Evolutionary conservation across 768 basidiomycete genomes (phyloP).

Genomic region (Pleurotus citrinopileatus): DNA sequence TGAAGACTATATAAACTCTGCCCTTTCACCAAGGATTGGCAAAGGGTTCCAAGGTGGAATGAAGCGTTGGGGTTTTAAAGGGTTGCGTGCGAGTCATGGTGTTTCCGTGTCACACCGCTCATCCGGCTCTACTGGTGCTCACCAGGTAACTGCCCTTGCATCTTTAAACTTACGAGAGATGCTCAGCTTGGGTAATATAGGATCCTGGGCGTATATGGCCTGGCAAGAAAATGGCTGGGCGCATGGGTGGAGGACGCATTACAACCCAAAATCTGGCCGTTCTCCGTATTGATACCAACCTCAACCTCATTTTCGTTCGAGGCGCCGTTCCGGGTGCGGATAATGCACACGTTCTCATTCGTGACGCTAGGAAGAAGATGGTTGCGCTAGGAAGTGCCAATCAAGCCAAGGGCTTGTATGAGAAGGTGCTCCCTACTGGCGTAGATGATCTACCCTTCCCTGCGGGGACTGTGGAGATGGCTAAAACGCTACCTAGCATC

Average conservation of each 20-base stretch:
- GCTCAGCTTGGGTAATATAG: conserved; percentile 49
- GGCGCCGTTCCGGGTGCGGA: conserved; percentile 92
- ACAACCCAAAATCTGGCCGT: conserved; percentile 90
- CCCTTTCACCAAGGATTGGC: conserved; percentile 64
- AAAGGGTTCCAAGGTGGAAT: conserved; percentile 97
- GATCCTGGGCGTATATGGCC: conserved; percentile 96
- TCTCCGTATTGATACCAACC: conserved; percentile 78
- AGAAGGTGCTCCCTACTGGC: conserved; percentile 78
- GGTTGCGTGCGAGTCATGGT: conserved; percentile 92
- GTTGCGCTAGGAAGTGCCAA: conserved; percentile 56
- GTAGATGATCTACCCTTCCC: conserved; percentile 90
- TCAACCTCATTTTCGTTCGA: conserved; percentile 88
- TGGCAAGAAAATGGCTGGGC: conserved; percentile 98
- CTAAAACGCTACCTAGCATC: conserved; percentile 58
- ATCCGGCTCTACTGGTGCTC: conserved; percentile 89
- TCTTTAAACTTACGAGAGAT: not conserved
- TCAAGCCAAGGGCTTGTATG: conserved; percentile 67
- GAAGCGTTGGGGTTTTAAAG: conserved; percentile 95
- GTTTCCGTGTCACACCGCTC: conserved; percentile 93
- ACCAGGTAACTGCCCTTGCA: conserved; percentile 58
- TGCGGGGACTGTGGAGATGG: conserved; percentile 79
- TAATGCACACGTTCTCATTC: conserved; percentile 80
- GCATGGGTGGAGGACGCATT: conserved; percentile 78
- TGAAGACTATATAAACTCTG: not conserved
- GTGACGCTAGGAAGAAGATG: conserved; percentile 90